Percentiles rank a stretch among this genome's conserved stretches.
These are phyloP conservation scores for Lasiosphaeriaceae sp. DNA, from an alignment of 495 filamentous ascomycete genomes.

Conservation along the genomic window DNA sequence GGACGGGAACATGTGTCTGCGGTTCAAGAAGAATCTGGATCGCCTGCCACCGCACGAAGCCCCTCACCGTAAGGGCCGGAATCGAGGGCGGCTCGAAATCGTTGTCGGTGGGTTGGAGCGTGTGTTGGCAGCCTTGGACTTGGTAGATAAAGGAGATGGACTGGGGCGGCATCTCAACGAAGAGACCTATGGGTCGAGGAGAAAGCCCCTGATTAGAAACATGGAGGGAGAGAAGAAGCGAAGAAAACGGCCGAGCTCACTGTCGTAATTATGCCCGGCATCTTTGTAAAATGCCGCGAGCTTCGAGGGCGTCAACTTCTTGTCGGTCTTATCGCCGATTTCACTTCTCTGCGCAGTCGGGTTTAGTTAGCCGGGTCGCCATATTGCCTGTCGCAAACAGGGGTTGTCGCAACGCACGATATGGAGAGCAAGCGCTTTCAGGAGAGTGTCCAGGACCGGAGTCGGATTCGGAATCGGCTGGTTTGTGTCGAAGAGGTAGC, in stretches of 20 bases:
- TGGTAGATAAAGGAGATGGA: constrained; percentile 89
- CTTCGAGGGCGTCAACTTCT: constrained; percentile 72
- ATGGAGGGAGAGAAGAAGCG: constrained; percentile 1
- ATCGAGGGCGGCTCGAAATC: constrained; percentile 71
- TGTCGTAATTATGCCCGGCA: constrained; percentile 87
- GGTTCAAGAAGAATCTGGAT: constrained; percentile 87
- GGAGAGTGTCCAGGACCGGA: constrained; percentile 68
- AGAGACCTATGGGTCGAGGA: constrained; percentile 54
- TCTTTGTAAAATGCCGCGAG: constrained; percentile 83
- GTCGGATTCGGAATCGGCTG: constrained; percentile 67
- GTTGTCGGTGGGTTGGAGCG: constrained; percentile 60
- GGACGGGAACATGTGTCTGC: constrained; percentile 76
- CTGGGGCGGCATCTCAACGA: constrained; percentile 68
- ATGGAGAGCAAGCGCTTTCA: constrained; percentile 71
- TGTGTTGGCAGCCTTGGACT: constrained; percentile 82
- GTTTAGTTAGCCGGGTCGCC: neutral
- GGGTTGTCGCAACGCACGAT: constrained; percentile 60
- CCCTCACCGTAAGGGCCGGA: constrained; percentile 74
- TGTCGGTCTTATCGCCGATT: constrained; percentile 61
- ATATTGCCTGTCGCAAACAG: neutral
- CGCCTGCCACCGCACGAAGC: constrained; percentile 91
- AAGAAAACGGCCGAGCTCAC: constrained; percentile 28
- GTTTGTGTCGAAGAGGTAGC: constrained; percentile 68
- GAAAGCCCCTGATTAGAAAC: neutral
- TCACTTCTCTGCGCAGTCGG: constrained; percentile 45